Conservation (phyloP, 495 filamentous ascomycete genomes). For the Penicillium cataractarum region DNA sequence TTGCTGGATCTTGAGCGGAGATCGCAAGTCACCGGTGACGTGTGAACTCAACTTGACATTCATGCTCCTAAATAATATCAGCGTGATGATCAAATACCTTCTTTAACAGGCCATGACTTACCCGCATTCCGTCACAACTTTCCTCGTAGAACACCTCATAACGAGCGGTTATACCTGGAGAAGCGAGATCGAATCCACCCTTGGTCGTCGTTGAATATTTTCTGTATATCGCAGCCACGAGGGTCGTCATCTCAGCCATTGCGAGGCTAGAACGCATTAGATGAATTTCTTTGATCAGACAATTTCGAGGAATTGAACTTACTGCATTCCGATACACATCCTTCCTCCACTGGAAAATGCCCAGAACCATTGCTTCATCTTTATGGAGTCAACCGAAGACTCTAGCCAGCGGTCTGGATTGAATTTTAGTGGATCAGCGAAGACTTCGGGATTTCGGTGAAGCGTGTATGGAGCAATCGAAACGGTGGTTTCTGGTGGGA, state of each 20-base stretch:
- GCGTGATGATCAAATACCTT: background rate
- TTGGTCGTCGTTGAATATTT: constrained; percentile 33
- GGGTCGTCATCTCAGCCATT: constrained; percentile 48
- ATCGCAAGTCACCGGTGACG: background rate
- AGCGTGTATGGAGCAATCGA: constrained; percentile 64
- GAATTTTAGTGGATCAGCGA: constrained; percentile 55
- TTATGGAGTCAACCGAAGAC: constrained; percentile 31
- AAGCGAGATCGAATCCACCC: constrained; percentile 22
- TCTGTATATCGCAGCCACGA: constrained; percentile 40
- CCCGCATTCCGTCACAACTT: background rate
- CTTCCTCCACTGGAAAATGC: constrained; percentile 75
- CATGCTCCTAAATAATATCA: constrained; percentile 11
- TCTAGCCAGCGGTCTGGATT: constrained; percentile 61
- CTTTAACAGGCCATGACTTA: background rate
- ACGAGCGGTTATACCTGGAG: constrained; percentile 39
- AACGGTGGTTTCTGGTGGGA: constrained; percentile 64
- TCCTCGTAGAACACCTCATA: constrained; percentile 50
- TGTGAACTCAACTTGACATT: constrained; percentile 8
- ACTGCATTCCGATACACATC: constrained; percentile 74
- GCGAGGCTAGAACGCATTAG: constrained; percentile 32
- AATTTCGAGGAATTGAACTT: background rate
- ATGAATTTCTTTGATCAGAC: background rate
- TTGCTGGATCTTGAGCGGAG: background rate
- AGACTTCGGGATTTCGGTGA: constrained; percentile 61
- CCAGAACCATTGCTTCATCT: constrained; percentile 70